Conservation (phyloP, 1,284 basidiomycete genomes). For the Bjerkandera adusta region DNA sequence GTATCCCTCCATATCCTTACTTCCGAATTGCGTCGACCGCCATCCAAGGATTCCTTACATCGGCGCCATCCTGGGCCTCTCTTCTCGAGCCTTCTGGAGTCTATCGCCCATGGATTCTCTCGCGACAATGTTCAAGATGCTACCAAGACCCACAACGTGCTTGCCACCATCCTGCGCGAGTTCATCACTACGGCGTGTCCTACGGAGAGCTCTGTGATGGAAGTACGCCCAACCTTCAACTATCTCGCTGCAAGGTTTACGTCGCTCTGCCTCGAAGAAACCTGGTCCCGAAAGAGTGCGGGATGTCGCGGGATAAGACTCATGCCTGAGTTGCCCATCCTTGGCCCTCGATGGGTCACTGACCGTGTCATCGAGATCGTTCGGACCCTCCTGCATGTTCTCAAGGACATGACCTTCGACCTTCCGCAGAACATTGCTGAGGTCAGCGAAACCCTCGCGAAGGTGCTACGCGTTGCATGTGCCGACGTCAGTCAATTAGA, state of each 20-base stretch:
- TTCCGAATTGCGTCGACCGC: conserved; percentile 57
- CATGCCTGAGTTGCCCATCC: conserved; percentile 67
- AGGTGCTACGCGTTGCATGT: conserved; percentile 76
- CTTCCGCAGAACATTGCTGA: conserved; percentile 82
- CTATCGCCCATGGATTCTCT: conserved; percentile 69
- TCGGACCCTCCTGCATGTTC: conserved; percentile 87
- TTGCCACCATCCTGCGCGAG: conserved; percentile 65
- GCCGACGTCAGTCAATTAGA: conserved; percentile 42
- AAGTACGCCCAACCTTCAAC: conserved; percentile 66
- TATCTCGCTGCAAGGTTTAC: conserved; percentile 81
- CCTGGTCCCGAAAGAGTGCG: conserved; percentile 85
- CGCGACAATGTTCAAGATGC: conserved; percentile 59
- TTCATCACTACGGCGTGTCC: conserved; percentile 56
- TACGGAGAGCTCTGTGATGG: conserved; percentile 45
- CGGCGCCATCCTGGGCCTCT: conserved; percentile 62
- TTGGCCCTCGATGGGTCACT: conserved; percentile 80
- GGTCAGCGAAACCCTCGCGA: conserved; percentile 77
- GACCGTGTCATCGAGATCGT: conserved; percentile 92
- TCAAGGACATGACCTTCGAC: conserved; percentile 95
- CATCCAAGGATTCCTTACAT: conserved; percentile 48
- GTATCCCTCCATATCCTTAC: conserved; percentile 71
- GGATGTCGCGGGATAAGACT: conserved; percentile 84
- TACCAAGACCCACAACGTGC: conserved; percentile 55
- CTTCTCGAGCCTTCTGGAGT: conserved; percentile 74
- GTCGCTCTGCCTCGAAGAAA: conserved; percentile 84